Evolutionary conservation across 2,329 filamentous ascomycete species (phyloP).

Genomic region (Trichoderma oligosporum): DNA sequence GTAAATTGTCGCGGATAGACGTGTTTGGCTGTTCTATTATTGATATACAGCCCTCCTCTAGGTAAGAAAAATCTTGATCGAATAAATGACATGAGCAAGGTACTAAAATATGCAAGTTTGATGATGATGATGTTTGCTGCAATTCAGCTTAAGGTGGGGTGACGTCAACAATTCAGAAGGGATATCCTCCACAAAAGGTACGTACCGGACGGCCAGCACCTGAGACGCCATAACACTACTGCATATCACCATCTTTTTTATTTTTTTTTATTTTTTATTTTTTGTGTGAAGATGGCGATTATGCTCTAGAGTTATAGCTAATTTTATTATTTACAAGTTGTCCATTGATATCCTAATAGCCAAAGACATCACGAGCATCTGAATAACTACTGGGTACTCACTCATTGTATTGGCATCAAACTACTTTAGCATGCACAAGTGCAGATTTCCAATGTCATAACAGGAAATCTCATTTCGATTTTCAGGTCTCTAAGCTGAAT

Average conservation of each 20-base stretch:
- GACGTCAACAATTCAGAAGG: not conserved
- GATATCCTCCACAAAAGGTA: no score
- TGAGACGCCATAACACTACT: not conserved
- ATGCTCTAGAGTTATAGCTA: no score
- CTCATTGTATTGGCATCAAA: conserved; percentile 6
- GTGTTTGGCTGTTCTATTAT: not conserved
- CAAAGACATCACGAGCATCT: not conserved
- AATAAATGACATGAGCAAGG: not conserved
- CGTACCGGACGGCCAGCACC: no score
- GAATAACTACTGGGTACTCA: not conserved
- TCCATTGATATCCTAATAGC: no score
- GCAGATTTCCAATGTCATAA: conserved; percentile 15
- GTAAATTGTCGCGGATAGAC: not conserved
- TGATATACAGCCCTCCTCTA: not conserved
- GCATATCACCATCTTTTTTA: no score
- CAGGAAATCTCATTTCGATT: conserved; percentile 36
- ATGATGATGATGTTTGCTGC: not conserved
- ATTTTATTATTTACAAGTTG: no score
- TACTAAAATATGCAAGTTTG: not conserved
- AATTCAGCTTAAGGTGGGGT: conserved; percentile 12
- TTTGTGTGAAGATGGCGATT: no score
- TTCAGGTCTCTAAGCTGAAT: conserved; percentile 36
- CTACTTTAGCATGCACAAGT: conserved; percentile 14
- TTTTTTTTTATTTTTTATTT: no score
- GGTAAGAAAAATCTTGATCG: not conserved